Evolutionary conservation across 805 yeast species (phyloP).

Genomic region (Wickerhamiella galacta): DNA sequence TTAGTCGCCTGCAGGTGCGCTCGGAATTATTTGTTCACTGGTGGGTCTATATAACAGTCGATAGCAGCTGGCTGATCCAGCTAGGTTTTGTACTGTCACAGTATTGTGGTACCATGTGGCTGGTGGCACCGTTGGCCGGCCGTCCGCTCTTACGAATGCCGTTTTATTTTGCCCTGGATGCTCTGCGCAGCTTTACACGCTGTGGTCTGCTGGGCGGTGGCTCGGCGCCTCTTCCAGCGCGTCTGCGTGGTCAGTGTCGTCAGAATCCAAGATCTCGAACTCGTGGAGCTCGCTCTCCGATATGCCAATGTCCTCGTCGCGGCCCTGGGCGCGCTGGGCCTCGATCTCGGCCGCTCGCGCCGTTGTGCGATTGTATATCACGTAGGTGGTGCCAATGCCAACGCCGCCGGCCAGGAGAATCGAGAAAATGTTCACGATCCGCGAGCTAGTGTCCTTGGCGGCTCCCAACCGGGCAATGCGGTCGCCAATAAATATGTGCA

Average conservation of each 20-base stretch:
- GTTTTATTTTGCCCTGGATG: neutral
- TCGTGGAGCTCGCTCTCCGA: constrained; percentile 4
- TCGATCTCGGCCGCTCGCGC: constrained; percentile 5
- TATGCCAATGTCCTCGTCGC: neutral
- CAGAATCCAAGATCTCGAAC: constrained; percentile 5
- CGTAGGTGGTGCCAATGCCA: constrained; percentile 42
- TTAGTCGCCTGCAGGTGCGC: too few species aligned
- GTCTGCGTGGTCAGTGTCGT: neutral
- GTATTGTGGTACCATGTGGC: too few species aligned
- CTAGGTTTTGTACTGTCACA: too few species aligned
- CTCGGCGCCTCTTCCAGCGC: neutral
- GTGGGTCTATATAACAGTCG: too few species aligned
- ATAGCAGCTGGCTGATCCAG: too few species aligned
- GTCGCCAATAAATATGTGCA: constrained; percentile 63
- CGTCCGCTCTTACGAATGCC: neutral
- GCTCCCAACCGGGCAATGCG: constrained; percentile 53
- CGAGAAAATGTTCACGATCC: constrained; percentile 45
- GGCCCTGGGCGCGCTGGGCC: constrained; percentile 1
- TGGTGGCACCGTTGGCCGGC: too few species aligned
- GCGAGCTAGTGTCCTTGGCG: constrained; percentile 30
- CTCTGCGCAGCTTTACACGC: neutral
- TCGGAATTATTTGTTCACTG: too few species aligned
- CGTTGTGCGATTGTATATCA: constrained; percentile 41
- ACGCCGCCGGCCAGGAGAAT: constrained; percentile 40
- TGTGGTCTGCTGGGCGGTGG: neutral